Percentiles rank a stretch among this genome's conserved stretches.
phyloP scores from a whole-genome alignment of 2,329 filamentous ascomycete species.

The Trichoderma gracile region DNA sequence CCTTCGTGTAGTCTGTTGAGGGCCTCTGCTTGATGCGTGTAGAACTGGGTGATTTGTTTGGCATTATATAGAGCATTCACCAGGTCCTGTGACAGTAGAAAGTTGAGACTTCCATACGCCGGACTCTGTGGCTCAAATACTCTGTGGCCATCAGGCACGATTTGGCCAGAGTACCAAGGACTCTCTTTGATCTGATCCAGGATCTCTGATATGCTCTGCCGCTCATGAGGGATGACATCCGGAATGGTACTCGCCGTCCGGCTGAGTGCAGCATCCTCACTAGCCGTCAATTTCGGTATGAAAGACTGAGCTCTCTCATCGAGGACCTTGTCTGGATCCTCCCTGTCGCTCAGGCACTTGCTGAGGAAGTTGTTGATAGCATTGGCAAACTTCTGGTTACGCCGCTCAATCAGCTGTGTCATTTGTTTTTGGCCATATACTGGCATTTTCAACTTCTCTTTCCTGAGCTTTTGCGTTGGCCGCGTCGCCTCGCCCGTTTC shows the following conservation, averaged over 20 bases:
- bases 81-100: conserved; percentile 82
- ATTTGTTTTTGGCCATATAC: conserved; percentile 93
- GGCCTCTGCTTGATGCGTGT: conserved; percentile 89
- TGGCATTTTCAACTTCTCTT: conserved; percentile 86
- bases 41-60: conserved; percentile 80
- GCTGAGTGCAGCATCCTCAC: conserved; percentile 35
- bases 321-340: conserved; percentile 69
- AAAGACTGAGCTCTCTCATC: conserved; percentile 57
- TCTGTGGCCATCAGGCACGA: conserved; percentile 89
- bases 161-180: conserved; percentile 88
- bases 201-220: conserved; percentile 80
- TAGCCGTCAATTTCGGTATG: conserved; percentile 61
- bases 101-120: conserved; percentile 79
- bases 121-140: conserved; percentile 85
- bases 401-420: conserved; percentile 82
- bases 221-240: conserved; percentile 72
- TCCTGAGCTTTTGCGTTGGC: conserved; percentile 65
- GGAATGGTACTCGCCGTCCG: conserved; percentile 55
- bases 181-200: conserved; percentile 77
- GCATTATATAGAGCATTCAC: conserved; percentile 97
- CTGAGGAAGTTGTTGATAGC: conserved; percentile 78
- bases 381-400: conserved; percentile 78
- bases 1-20: conserved; percentile 85
- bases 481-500: conserved; percentile 73
- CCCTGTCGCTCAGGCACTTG: conserved; percentile 62